Base-by-base conservation (phyloP, 345 rosid species). In the Gossypioides kirkii region DNA sequence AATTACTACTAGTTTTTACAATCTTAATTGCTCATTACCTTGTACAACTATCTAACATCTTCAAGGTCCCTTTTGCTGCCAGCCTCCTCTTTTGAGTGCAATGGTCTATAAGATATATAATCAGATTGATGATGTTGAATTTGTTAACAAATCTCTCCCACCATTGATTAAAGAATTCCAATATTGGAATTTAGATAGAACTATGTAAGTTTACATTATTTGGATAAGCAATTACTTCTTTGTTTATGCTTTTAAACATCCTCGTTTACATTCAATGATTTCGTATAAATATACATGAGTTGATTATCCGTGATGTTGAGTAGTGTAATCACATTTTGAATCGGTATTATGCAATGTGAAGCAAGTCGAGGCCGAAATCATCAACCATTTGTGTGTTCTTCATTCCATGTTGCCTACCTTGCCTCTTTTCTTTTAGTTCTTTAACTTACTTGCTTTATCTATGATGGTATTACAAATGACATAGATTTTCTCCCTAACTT, bases 331-430 rank as follows among this genome's bases (percentile, higher is more conserved):
- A 93, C 78, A 66, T 49, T 65, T 78, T 91, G 53, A 87, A 86
- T 77, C 90, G 97, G 36, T 96, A 91, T 73, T 93, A 89, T 71
- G 99, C 98, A 56, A 84, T 82, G 88, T 96, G 98, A 98, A 80
- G 91, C 84, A 82, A 76, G 74, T 97, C 97, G 2, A 79, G 99
- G 81, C 98, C 97, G 10, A 97, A 96, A 83, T 80, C 91, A 71
- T 67, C 83, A 18, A 82, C 87, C 8, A 78, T 71, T n/a, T 3
- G 95, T 88, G 59, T 73, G 91, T 81, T 79, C 79, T 83, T 58
- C 20, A n/a, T 52, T 58, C 52, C 56, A 18, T n/a, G 49, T 73
- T 74, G 66, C 18, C 72, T 61, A 63, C 13, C 22, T 50, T 36
- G 28, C 12, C 28, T 32, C 38, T 26, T 46, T 16, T 2, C 36